phyloP scores from a whole-genome alignment of 352 stramenopile genomes.

The Phytophthora pseudosyringae region DNA sequence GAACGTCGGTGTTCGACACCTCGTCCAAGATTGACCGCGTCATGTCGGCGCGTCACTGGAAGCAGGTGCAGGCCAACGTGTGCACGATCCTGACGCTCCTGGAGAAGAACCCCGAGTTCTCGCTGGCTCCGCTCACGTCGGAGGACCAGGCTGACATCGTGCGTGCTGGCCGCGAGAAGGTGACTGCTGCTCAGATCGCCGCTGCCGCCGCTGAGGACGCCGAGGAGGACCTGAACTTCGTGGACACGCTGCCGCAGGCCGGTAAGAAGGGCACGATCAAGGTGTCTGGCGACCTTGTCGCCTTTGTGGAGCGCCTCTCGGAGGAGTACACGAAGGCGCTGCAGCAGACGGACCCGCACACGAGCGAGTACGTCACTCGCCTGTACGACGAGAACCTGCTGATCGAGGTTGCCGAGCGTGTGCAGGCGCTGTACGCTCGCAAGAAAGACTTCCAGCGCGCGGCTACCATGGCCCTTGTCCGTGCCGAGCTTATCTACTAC shows the following conservation, averaged over 20 bases:
- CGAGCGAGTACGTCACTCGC: slow-evolving; percentile 94
- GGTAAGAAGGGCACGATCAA: slow-evolving; percentile 85
- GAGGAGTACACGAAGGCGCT: slow-evolving; percentile 99
- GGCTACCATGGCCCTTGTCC: slow-evolving; percentile 90
- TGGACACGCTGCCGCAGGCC: slow-evolving; percentile 73
- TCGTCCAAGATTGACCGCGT: slow-evolving; percentile 87
- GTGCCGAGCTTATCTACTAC: slow-evolving; percentile 97
- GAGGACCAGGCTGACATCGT: slow-evolving; percentile 90
- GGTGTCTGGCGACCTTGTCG: slow-evolving; percentile 88
- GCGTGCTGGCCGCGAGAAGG: slow-evolving; percentile 70
- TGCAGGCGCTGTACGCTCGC: slow-evolving; percentile 93
- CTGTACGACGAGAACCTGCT: slow-evolving; percentile 95
- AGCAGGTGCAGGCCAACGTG: slow-evolving; percentile 70
- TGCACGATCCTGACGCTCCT: slow-evolving; percentile 74
- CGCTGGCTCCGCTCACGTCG: slow-evolving; percentile 68
- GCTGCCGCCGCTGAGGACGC: slow-evolving; percentile 62
- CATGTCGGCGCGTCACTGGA: slow-evolving; percentile 83
- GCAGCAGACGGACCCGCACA: slow-evolving; percentile 97
- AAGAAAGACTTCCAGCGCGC: slow-evolving; percentile 80
- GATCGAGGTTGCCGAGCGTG: slow-evolving; percentile 82
- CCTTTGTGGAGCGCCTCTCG: slow-evolving; percentile 93
- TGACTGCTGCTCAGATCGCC: slow-evolving; percentile 65
- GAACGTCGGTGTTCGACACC: slow-evolving; percentile 84
- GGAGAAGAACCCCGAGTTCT: slow-evolving; percentile 86
- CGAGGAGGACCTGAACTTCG: slow-evolving; percentile 89